Evolutionary conservation across 345 rosid genomes (phyloP).

Genomic region (Carallia pectinifolia): DNA sequence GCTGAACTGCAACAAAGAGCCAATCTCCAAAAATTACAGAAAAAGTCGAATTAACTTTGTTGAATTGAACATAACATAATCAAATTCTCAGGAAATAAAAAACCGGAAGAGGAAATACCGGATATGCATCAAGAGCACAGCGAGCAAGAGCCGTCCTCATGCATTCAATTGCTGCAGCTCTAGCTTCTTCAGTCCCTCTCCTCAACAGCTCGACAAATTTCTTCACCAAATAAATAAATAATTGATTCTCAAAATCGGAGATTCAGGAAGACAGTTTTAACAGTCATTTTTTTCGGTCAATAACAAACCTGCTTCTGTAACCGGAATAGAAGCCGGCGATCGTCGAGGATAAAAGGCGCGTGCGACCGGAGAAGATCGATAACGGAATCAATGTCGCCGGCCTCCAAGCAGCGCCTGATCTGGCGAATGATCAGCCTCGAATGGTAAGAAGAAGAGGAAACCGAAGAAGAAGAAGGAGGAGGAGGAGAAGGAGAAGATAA

Average conservation of each 20-base stretch:
- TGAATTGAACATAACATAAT: too few relatives aligned
- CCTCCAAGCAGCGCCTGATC: not conserved
- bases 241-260: not conserved
- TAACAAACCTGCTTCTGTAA: slow-evolving; percentile 1
- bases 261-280: not conserved
- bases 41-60: too few relatives aligned
- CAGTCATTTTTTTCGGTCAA: not conserved
- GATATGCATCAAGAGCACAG: slow-evolving; percentile 95
- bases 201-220: slow-evolving; percentile 89
- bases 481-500: slow-evolving; percentile 44
- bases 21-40: too few relatives aligned
- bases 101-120: slow-evolving; percentile 38
- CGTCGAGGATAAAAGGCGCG: slow-evolving; percentile 1
- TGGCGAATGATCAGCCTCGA: slow-evolving; percentile 1
- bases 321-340: not conserved
- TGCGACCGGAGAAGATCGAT: not conserved
- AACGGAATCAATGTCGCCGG: slow-evolving; percentile 2
- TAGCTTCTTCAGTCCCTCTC: slow-evolving; percentile 64
- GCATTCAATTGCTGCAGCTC: slow-evolving; percentile 67
- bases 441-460: slow-evolving; percentile 3
- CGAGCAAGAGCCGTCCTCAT: slow-evolving; percentile 84
- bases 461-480: slow-evolving; percentile 37
- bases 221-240: slow-evolving; percentile 32
- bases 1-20: too few relatives aligned
- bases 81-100: not conserved